phyloP scores from a whole-genome alignment of 148 eudicot species.

The Fallopia convolvulus region DNA sequence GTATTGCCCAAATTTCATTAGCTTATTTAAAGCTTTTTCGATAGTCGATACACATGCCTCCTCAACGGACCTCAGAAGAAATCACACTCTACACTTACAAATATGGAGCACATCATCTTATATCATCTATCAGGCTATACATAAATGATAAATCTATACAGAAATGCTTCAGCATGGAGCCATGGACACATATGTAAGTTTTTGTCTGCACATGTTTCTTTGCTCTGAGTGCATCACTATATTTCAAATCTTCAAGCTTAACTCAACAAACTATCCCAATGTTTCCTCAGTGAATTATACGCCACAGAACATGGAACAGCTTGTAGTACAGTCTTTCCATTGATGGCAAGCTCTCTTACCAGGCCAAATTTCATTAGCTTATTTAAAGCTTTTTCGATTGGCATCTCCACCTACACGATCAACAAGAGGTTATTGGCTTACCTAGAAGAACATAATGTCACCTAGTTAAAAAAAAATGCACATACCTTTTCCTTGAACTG shows the following conservation, averaged over 20 bases:
- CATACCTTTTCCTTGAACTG: constrained; percentile 65
- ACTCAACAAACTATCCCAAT: constrained; percentile 52
- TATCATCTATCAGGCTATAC: not conserved
- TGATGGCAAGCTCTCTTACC: constrained; percentile 31
- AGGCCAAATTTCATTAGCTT: constrained; percentile 64
- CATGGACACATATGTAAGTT: not conserved
- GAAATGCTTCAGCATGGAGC: not conserved
- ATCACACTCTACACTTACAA: too few relatives aligned
- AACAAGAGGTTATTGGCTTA: not conserved
- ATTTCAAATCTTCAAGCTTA: constrained; percentile 1
- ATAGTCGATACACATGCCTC: too few relatives aligned
- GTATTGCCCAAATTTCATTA: too few relatives aligned
- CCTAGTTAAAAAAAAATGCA: not conserved
- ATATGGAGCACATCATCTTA: not conserved
- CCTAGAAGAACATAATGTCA: not conserved
- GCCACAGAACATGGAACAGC: constrained; percentile 49
- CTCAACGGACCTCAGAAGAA: too few relatives aligned
- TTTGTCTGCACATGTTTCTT: not conserved
- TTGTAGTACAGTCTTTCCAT: constrained; percentile 28
- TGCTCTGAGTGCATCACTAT: not conserved
- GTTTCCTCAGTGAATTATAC: constrained; percentile 43
- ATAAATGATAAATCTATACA: not conserved
- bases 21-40: too few relatives aligned
- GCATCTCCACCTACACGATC: constrained; percentile 69
- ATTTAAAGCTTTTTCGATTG: constrained; percentile 56